A percentile compares a stretch with the other conserved stretches of the same genome.
These are phyloP conservation scores for Litsea cubeba DNA, from an alignment of 164 flowering plant species.

Conservation along the genomic window DNA sequence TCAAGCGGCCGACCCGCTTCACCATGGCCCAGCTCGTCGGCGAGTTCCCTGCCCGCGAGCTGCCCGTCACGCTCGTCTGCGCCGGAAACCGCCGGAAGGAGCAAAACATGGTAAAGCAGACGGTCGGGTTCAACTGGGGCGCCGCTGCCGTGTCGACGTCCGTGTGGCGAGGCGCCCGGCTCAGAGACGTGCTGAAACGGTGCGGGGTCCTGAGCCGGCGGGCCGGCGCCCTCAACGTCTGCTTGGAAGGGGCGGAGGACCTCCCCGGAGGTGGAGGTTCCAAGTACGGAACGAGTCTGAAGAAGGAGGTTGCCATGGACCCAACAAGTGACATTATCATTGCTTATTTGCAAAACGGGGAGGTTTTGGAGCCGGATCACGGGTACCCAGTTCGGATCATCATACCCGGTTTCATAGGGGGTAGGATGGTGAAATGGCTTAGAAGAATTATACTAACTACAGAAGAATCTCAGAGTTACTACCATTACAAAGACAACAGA, in stretches of 20 bases:
- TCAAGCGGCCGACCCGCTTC: slow-evolving; percentile 53
- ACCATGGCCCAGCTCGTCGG: slow-evolving; percentile 70
- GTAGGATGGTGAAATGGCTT: slow-evolving; percentile 97
- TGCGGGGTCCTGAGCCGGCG: slow-evolving; percentile 55
- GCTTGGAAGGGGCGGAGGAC: slow-evolving; percentile 94
- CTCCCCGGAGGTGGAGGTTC: slow-evolving; percentile 96
- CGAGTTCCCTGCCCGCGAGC: slow-evolving; percentile 58
- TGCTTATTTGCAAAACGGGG: slow-evolving; percentile 97
- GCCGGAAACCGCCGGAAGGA: slow-evolving; percentile 95
- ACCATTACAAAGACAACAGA: slow-evolving; percentile 76
- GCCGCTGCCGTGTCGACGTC: slow-evolving; percentile 77
- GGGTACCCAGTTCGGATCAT: slow-evolving; percentile 89
- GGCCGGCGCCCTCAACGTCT: slow-evolving; percentile 68
- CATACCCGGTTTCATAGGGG: slow-evolving; percentile 93
- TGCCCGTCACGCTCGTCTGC: slow-evolving; percentile 86
- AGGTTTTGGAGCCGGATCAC: slow-evolving; percentile 68
- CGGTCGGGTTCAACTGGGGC: slow-evolving; percentile 98
- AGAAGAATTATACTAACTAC: slow-evolving; percentile 70
- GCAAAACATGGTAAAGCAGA: slow-evolving; percentile 85
- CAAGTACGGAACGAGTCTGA: slow-evolving; percentile 81
- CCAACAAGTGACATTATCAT: slow-evolving; percentile 70
- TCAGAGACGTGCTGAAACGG: slow-evolving; percentile 53
- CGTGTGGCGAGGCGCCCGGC: slow-evolving; percentile 82
- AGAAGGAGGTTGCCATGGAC: slow-evolving; percentile 73
- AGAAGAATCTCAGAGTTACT: slow-evolving; percentile 58